Conservation (phyloP, 2,329 filamentous ascomycete genomes). For the Colletotrichum gloeosporioides region DNA sequence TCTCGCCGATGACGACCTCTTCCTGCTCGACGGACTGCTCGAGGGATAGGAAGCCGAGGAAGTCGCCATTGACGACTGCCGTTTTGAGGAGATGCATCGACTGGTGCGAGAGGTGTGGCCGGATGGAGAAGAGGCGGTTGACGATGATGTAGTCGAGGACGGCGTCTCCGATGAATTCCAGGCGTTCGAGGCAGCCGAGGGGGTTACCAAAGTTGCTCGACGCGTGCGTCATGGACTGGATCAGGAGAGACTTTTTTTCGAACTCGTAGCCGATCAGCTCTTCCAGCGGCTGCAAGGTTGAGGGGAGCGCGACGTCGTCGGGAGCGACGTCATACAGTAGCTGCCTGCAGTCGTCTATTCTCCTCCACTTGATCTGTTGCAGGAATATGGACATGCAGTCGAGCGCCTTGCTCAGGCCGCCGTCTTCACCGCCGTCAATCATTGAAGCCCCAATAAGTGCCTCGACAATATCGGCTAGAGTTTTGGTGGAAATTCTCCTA, state of each 20-base stretch:
- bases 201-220: constrained; percentile 56
- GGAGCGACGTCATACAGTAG: constrained; percentile 49
- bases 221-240: constrained; percentile 82
- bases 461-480: constrained; percentile 86
- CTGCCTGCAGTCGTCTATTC: constrained; percentile 44
- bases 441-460: constrained; percentile 81
- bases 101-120: constrained; percentile 47
- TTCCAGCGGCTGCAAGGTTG: constrained; percentile 60
- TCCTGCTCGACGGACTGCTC: constrained; percentile 42
- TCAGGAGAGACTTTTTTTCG: constrained; percentile 67
- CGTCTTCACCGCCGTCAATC: constrained; percentile 72
- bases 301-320: constrained; percentile 37
- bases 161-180: constrained; percentile 89
- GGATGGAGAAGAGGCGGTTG: constrained; percentile 56
- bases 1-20: constrained; percentile 23
- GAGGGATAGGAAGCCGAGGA: constrained; percentile 80
- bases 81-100: constrained; percentile 80
- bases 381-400: constrained; percentile 72
- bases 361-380: constrained; percentile 60
- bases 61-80: constrained; percentile 79
- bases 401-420: constrained; percentile 68
- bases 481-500: constrained; percentile 70
- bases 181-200: constrained; percentile 66
- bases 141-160: constrained; percentile 82
- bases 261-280: constrained; percentile 75